These are phyloP conservation scores for Taxawa tesnikishii DNA, from an alignment of 2,329 filamentous ascomycete species.

Conservation along the genomic window DNA sequence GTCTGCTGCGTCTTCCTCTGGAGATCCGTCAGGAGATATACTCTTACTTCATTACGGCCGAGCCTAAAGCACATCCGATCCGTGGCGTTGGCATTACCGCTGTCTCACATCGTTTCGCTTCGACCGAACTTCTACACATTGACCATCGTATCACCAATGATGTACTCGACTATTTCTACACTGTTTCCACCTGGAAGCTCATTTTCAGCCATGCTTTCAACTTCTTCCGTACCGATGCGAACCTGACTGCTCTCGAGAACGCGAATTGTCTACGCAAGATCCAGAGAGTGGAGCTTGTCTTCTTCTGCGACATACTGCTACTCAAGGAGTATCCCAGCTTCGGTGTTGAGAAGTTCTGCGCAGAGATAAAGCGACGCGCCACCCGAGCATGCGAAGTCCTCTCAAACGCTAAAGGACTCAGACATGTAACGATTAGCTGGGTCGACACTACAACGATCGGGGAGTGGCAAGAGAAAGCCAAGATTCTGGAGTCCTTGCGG, in stretches of 20 bases:
- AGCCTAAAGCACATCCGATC: slow-evolving; percentile 16
- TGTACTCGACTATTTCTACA: slow-evolving; percentile 18
- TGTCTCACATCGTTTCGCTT: slow-evolving; percentile 17
- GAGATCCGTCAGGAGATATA: slow-evolving; percentile 33
- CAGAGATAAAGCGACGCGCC: slow-evolving; percentile 16
- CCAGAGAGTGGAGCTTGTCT: slow-evolving; percentile 18
- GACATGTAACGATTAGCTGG: slow-evolving; percentile 17
- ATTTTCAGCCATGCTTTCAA: slow-evolving; percentile 23
- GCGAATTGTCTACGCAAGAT: slow-evolving; percentile 12
- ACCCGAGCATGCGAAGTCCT: slow-evolving; percentile 17
- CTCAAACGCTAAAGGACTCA: slow-evolving; percentile 11
- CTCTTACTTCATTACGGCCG: slow-evolving; percentile 18
- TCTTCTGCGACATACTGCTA: slow-evolving; percentile 19
- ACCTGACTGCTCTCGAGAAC: slow-evolving; percentile 14
- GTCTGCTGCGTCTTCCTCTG: slow-evolving; percentile 25
- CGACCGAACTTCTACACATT: slow-evolving; percentile 13
- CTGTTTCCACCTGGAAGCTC: slow-evolving; percentile 19
- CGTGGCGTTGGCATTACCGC: slow-evolving; percentile 18
- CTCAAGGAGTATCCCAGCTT: slow-evolving; percentile 19
- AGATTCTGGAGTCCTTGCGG: slow-evolving; percentile 13
- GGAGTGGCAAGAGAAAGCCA: slow-evolving; percentile 15
- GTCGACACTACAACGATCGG: slow-evolving; percentile 17
- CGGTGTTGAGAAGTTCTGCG: slow-evolving; percentile 16
- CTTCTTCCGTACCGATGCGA: slow-evolving; percentile 22
- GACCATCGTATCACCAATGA: slow-evolving; percentile 16